Evolutionary conservation across 345 rosid species (phyloP), one percentile per base, ranked within the genome.

Genomic region (Microthlaspi erraticum): DNA sequence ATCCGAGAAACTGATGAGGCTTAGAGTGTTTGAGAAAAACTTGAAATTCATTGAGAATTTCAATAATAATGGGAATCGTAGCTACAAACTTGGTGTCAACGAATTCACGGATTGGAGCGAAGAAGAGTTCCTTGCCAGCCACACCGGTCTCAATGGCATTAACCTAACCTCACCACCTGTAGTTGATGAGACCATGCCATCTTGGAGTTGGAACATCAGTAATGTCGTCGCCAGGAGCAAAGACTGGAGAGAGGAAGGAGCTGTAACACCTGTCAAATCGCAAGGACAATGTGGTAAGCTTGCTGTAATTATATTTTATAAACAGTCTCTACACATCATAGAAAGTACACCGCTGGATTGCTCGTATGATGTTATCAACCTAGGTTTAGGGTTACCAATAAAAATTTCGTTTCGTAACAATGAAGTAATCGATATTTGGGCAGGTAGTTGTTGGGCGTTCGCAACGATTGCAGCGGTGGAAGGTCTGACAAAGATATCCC

Each of bases 371-470:
- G 38, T 32, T 14, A 26, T 14, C 13, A 33, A 33, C 10, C 37
- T 33, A 55, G 60, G 42, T 33, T 12, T 5, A n/a, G 10, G 36
- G 37, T n/a, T 10, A 50, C 16, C 2, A 8, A 29, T 32, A 32
- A 20, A 12, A 51, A 16, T 5, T 51, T 26, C 56, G 17, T 49
- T 18, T 3, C 7, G 11, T 4, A 19, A 48, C 16, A 38, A 41
- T 14, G 5, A 54, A 38, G 2, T 34, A 20, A 34, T 16, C 37
- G 20, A 57, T 48, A 32, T 49, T 60, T 46, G 14, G 19, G 36
- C 74, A 83, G 92, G 85, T 6, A 46, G 74, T 78, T 87, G 92
- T 52, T 85, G 88, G 92, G 89, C 89, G 23, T 87, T 83, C 70
- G 78, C 88, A 5, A 78, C 90, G 0, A 78, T 82, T 48, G 88